Percentiles rank a stretch among this genome's conserved stretches.
Conservation (phyloP, 768 basidiomycete genomes). For the Kwoniella europaea region DNA sequence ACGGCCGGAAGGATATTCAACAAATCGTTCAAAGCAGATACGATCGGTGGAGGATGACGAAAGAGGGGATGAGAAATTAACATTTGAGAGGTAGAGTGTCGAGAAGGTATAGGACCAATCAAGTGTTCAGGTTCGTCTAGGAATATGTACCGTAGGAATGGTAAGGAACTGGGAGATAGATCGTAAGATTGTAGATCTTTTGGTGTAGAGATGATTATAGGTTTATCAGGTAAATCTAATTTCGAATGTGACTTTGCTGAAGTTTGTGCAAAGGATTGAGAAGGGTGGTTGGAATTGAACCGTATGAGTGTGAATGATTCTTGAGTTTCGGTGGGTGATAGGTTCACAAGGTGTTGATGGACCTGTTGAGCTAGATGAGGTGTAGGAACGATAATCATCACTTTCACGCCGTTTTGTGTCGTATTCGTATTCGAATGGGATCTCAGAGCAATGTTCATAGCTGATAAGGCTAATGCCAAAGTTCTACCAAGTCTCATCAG, state of each 20-base stretch:
- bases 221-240: constrained; percentile 14
- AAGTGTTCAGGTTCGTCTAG: constrained; percentile 28
- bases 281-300: neutral
- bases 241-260: neutral
- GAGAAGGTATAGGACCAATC: constrained; percentile 20
- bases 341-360: constrained; percentile 2
- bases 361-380: constrained; percentile 25
- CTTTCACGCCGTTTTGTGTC: neutral
- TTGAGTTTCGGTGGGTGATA: neutral
- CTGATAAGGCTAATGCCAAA: constrained; percentile 26
- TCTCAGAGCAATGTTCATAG: constrained; percentile 5
- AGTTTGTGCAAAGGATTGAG: neutral
- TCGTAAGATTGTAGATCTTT: constrained; percentile 12
- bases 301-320: constrained; percentile 14
- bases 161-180: neutral
- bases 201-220: constrained; percentile 23
- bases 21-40: constrained; percentile 12
- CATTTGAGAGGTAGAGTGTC: constrained; percentile 12
- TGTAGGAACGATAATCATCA: constrained; percentile 24
- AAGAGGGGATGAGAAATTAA: constrained; percentile 11
- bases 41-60: constrained; percentile 27
- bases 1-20: constrained; percentile 8
- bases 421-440: neutral
- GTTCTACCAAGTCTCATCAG: neutral
- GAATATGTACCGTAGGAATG: constrained; percentile 14